These are phyloP conservation scores for Lepiota brunneoincarnata DNA, from an alignment of 768 basidiomycete genomes.

Conservation along the genomic window DNA sequence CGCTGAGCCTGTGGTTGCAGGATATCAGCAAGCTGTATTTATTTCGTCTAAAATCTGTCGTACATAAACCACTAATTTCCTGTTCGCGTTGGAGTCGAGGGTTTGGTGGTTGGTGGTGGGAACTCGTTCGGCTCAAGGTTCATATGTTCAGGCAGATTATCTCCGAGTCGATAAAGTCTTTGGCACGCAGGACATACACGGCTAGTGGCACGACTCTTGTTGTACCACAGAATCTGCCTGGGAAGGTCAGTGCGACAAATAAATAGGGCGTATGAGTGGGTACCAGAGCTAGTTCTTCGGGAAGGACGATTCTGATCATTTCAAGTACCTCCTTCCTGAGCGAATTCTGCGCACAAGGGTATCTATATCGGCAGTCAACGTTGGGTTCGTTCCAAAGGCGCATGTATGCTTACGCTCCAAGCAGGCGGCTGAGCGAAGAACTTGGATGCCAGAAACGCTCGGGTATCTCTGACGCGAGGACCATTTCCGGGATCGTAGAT, in stretches of 20 bases:
- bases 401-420: constrained; percentile 34
- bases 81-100: constrained; percentile 57
- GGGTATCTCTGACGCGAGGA: constrained; percentile 66
- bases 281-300: constrained; percentile 72
- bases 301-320: constrained; percentile 67
- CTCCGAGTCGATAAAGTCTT: constrained; percentile 68
- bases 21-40: neutral
- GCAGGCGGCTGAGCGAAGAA: constrained; percentile 68
- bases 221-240: constrained; percentile 75
- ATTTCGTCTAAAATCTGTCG: constrained; percentile 25
- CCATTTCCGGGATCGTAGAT: constrained; percentile 81
- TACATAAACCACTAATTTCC: constrained; percentile 75
- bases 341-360: constrained; percentile 73
- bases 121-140: constrained; percentile 20
- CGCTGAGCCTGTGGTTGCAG: constrained; percentile 54
- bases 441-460: constrained; percentile 59
- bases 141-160: constrained; percentile 51
- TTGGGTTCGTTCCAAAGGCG: neutral
- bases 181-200: constrained; percentile 80
- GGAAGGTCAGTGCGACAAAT: neutral
- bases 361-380: constrained; percentile 29
- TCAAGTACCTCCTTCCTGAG: constrained; percentile 71
- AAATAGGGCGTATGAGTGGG: constrained; percentile 20
- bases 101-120: constrained; percentile 13
- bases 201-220: constrained; percentile 69